Evolutionary conservation across 345 rosid species (phyloP).

Genomic region (Eutrema yunnanense): DNA sequence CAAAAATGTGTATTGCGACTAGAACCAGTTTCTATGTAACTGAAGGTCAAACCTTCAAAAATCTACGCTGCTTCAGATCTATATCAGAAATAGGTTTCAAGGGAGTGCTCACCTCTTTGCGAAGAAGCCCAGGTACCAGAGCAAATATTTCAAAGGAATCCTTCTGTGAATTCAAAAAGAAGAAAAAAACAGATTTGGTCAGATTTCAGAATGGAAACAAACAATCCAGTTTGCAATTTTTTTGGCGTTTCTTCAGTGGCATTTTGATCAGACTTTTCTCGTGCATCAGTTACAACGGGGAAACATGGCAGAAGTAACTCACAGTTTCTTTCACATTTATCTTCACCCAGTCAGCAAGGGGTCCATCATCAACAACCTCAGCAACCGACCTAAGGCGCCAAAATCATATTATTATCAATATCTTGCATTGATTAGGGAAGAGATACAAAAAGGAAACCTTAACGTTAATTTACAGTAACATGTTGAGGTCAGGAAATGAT

Average conservation of each 20-base stretch:
- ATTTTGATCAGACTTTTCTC: neutral
- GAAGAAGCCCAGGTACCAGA: constrained; percentile 81
- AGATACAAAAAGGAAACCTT: neutral
- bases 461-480: neutral
- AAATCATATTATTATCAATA: neutral
- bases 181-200: constrained; percentile 13
- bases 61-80: neutral
- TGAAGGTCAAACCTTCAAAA: neutral
- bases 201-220: constrained; percentile 17
- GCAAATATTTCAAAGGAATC: constrained; percentile 81
- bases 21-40: neutral
- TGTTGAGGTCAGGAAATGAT: neutral
- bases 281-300: neutral
- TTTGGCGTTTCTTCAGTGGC: neutral
- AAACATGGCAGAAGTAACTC: constrained; percentile 22
- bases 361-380: constrained; percentile 64
- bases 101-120: constrained; percentile 57
- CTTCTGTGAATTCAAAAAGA: constrained; percentile 37
- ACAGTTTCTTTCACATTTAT: constrained; percentile 71
- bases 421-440: neutral
- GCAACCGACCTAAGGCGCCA: constrained; percentile 35
- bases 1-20: neutral
- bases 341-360: constrained; percentile 95
- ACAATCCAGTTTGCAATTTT: neutral
- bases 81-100: neutral